Conservation (phyloP, 345 rosid genomes). For the Eucalyptus sp. region DNA sequence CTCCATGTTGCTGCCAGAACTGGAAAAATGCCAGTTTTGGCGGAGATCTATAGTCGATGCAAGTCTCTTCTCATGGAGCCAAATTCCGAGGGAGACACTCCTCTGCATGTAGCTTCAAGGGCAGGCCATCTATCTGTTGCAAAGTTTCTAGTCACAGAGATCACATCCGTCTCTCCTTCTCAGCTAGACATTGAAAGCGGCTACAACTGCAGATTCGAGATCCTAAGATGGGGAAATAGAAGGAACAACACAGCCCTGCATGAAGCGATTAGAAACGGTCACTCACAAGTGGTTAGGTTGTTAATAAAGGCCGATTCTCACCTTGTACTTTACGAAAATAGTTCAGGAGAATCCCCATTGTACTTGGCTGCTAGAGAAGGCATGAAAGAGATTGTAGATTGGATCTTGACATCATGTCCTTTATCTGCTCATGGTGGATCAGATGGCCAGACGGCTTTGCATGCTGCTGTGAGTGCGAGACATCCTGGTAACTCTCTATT, state of each 20-base stretch:
- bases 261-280: background rate
- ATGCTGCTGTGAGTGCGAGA: background rate
- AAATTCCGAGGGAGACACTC: background rate
- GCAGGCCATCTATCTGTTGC: background rate
- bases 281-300: background rate
- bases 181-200: background rate
- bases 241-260: background rate
- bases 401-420: background rate
- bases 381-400: background rate
- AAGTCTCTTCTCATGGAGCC: background rate
- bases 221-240: background rate
- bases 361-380: background rate
- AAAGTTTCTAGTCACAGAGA: background rate
- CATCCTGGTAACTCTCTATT: background rate
- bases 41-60: background rate
- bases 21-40: background rate
- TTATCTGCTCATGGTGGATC: background rate
- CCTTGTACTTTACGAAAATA: background rate
- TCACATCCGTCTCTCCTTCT: background rate
- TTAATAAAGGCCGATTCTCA: background rate
- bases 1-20: background rate
- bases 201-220: rapidly evolving
- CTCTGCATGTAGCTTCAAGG: background rate
- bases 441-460: background rate
- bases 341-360: background rate